phyloP scores from a whole-genome alignment of 2,329 filamentous ascomycete species.

The Ceratocystis albifundus region DNA sequence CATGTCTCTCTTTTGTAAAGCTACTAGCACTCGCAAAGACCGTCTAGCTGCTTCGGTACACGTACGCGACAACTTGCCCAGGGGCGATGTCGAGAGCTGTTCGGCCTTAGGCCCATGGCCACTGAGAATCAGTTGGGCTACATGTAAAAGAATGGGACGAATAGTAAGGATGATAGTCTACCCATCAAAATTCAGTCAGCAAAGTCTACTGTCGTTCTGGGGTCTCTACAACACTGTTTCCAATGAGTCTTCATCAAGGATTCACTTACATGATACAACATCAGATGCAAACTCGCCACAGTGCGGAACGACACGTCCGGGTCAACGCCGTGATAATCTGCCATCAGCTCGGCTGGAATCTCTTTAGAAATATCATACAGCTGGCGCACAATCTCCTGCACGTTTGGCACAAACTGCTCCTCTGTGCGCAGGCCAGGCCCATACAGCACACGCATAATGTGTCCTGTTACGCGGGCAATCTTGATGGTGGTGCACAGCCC shows the following conservation, averaged over 20 bases:
- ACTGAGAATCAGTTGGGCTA: constrained; percentile 27
- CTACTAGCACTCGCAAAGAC: constrained; percentile 27
- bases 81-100: constrained; percentile 26
- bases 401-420: constrained; percentile 28
- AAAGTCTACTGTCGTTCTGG: neutral
- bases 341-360: constrained; percentile 25
- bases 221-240: neutral
- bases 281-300: constrained; percentile 29
- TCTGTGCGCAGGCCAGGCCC: constrained; percentile 29
- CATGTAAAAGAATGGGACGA: constrained; percentile 28
- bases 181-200: neutral
- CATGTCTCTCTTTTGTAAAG: constrained; percentile 28
- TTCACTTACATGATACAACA: constrained; percentile 29
- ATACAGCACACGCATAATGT: constrained; percentile 29
- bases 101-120: constrained; percentile 26
- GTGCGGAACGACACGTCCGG: constrained; percentile 28
- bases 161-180: constrained; percentile 29
- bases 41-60: constrained; percentile 28
- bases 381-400: constrained; percentile 29
- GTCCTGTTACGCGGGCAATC: constrained; percentile 26
- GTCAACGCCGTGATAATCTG: constrained; percentile 24
- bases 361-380: constrained; percentile 25
- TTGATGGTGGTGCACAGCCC: constrained; percentile 29
- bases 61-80: constrained; percentile 27
- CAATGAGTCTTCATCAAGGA: too few relatives aligned